phyloP scores from a whole-genome alignment of 2,329 filamentous ascomycete species.

The Seiridium cupressi region DNA sequence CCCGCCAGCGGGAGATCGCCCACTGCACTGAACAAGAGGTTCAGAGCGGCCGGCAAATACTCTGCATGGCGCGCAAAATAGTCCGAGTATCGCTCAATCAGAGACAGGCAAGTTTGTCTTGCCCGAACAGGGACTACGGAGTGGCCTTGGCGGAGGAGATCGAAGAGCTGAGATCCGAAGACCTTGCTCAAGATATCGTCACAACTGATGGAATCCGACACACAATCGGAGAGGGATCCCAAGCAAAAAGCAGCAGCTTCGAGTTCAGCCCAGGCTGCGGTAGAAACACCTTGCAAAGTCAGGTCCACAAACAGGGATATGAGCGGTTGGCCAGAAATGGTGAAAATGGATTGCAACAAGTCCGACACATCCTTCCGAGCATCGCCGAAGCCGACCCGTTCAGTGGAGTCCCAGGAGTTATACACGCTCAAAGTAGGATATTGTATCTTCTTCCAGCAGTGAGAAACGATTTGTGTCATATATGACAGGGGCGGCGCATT shows the following conservation, averaged over 20 bases:
- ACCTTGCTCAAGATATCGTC: constrained; percentile 60
- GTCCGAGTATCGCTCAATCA: constrained; percentile 71
- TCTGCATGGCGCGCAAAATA: constrained; percentile 72
- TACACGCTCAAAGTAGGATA: constrained; percentile 61
- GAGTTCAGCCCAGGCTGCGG: constrained; percentile 55
- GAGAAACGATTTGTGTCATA: constrained; percentile 63
- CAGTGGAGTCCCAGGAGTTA: constrained; percentile 67
- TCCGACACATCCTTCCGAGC: constrained; percentile 79
- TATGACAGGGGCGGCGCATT: constrained; percentile 55
- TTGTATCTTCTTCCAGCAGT: constrained; percentile 67
- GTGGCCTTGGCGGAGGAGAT: constrained; percentile 49
- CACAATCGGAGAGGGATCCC: constrained; percentile 64
- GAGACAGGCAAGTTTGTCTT: constrained; percentile 65
- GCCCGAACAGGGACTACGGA: constrained; percentile 58
- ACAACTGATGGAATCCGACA: constrained; percentile 54
- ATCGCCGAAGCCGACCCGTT: constrained; percentile 65
- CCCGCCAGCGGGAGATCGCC: constrained; percentile 59
- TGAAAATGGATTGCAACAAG: constrained; percentile 69
- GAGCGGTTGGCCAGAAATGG: constrained; percentile 55
- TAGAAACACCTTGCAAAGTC: constrained; percentile 47
- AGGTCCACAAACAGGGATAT: constrained; percentile 56
- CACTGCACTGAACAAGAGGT: constrained; percentile 71
- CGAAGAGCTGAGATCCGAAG: constrained; percentile 59
- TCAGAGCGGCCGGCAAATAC: constrained; percentile 68
- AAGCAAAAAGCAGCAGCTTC: constrained; percentile 64